Evolutionary conservation across 108 stramenopile species (phyloP), one percentile per base, ranked within the genome.

Genomic region (Stephanodiscus minutulus): DNA sequence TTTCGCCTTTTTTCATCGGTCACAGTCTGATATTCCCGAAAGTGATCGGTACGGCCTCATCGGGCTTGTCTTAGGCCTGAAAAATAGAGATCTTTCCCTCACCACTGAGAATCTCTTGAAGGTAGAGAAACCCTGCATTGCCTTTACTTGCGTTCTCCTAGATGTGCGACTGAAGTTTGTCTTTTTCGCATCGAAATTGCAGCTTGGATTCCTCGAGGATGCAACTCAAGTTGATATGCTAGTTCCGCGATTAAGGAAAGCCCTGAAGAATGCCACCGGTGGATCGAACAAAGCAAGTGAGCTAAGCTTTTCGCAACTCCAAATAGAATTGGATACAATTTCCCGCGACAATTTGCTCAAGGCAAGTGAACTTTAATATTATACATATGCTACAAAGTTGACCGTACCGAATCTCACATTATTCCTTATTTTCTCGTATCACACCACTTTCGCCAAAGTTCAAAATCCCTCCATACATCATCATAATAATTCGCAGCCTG

Each of bases 31-130:
- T 66, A 91, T 97, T 22, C 82, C 88, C n/a, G 91, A 91, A 46
- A 90, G 93, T 55, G 92, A 95, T 65, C 79, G 96, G 36, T 96
- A 94, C 67, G 96, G 93, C 1, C 73, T 97, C 35, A 88, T 97
- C 66, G 96, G 95, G 5, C 83, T 96, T 33, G 89, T 91, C 1
- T 82, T 97, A 43, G 96, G 96, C 6, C 77, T 97, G 47, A 91
- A 94, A 72, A 91, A 84, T 58, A 94, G 91, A 77, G 90, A 94
- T 73, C 67, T 91, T 11, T 63, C 87, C 2, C 75, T 96, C 17
- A 83, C 94, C 8, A 91, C 96, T 11, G 88, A 92, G 64, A 96
- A 96, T 66, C 70, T 96, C 44, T 72, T 95, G 3, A 83, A 88
- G 74, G 90, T 91, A 74, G 60, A 79, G 49, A 44, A 22, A 44